phyloP scores from a whole-genome alignment of 441 rosid genomes.

The Raphanus hybrid region DNA sequence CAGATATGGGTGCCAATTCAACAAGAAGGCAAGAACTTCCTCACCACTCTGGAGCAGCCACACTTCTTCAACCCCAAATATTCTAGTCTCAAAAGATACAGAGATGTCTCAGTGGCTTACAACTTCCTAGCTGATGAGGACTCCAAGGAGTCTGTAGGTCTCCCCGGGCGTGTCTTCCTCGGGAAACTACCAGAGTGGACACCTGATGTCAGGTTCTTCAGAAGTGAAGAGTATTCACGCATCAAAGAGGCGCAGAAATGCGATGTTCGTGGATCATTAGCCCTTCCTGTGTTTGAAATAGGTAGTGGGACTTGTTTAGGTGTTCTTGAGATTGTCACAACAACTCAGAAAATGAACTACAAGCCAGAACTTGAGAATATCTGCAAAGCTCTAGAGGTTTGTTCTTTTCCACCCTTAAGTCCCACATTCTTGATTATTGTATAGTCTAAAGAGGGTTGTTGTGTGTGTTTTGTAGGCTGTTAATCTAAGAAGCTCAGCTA shows the following conservation, averaged over 20 bases:
- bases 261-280: constrained; percentile 72
- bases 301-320: constrained; percentile 83
- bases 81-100: constrained; percentile 61
- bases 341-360: constrained; percentile 68
- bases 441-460: constrained; percentile 33
- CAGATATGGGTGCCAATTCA: constrained; percentile 89
- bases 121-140: constrained; percentile 67
- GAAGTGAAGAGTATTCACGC: constrained; percentile 74
- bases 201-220: constrained; percentile 84
- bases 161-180: constrained; percentile 83
- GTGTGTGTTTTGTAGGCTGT: constrained; percentile 66
- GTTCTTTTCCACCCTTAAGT: constrained; percentile 38
- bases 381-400: constrained; percentile 92
- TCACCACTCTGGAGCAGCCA: constrained; percentile 84
- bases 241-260: constrained; percentile 57
- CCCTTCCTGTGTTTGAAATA: constrained; percentile 70
- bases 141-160: constrained; percentile 62
- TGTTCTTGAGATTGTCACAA: constrained; percentile 88
- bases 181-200: constrained; percentile 85
- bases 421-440: constrained; percentile 13
- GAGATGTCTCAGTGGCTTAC: constrained; percentile 62
- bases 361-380: constrained; percentile 76
- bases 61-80: constrained; percentile 53
- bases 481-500: constrained; percentile 72
- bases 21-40: constrained; percentile 68